Evolutionary conservation across 129 eudicot genomes (phyloP), one percentile per base, ranked within the genome.

Genomic region (Centella asiatica): DNA sequence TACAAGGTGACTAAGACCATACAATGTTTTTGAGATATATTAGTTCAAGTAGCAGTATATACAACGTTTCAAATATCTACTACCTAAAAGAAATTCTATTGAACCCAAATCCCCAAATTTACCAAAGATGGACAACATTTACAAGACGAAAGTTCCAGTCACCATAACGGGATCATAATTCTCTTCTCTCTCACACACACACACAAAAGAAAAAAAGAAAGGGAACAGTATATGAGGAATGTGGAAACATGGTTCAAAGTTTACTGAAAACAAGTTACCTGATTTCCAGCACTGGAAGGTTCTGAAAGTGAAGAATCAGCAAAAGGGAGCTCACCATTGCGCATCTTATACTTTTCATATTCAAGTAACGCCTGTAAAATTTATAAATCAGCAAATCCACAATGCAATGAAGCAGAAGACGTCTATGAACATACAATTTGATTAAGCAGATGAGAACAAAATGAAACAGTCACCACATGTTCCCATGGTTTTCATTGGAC

Each of bases 301-400:
- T 68, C 95, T 42, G 93, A 27, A 64, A 79, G 57, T 40, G 89
- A 54, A 60, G 70, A 73, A 73, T 83, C 95, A 42, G 76, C 59
- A 55, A 76, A 79, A 44, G 90, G 92, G 34, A 87, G 83, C 74
- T 86, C 95, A 44, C 94, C 95, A 28, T 63, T 69, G 48, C 78
- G 83, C 79, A 81, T 86, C 71, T 82, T 90, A 66, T 90, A 72
- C 70, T 80, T 83, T 70, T 90, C 97, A 71, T 90, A 90, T 44
- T 90, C 97, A 66, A 86, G 80, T 62, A 90, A 74, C 13, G 97
- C 82, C 97, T 90, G 76, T 77, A 74, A 71, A 66, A 71, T 36
- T 13, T 26, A 44, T 18, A 44, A 59, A 70, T 67, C 44, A 69
- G 72, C 44, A 53, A 69, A 62, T 60, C 56, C 53, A 62, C 39